These are phyloP conservation scores for Sphenostylis stenocarpa DNA, from an alignment of 306 rosid species.

Conservation along the genomic window DNA sequence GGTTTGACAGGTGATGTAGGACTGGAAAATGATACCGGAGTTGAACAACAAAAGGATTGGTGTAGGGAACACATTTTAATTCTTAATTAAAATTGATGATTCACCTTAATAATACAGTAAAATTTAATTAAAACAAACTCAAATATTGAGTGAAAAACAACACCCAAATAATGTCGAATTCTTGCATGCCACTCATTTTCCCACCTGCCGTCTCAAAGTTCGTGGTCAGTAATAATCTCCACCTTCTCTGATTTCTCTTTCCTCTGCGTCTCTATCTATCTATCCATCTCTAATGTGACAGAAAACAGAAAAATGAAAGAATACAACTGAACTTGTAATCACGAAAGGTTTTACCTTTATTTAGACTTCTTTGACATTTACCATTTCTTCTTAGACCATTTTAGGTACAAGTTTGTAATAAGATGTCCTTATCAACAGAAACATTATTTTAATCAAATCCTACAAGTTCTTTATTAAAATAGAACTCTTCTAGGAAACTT, in stretches of 20 bases:
- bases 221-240: conserved; percentile 3
- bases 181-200: conserved; percentile 15
- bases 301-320: conserved; percentile 13
- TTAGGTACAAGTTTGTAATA: too few relatives aligned
- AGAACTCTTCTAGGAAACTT: too few relatives aligned
- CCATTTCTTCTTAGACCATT: not conserved
- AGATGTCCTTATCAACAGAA: too few relatives aligned
- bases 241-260: not conserved
- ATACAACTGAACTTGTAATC: not conserved
- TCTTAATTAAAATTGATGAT: too few relatives aligned
- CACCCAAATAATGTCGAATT: not conserved
- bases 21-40: conserved; percentile 10
- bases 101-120: not conserved
- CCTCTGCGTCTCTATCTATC: not conserved
- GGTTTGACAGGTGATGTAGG: not conserved
- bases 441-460: too few relatives aligned
- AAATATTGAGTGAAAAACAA: not conserved
- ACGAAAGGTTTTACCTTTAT: conserved; percentile 32
- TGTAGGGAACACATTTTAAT: not conserved
- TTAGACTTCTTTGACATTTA: conserved; percentile 34
- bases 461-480: too few relatives aligned
- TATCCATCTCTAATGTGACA: not conserved
- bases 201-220: not conserved
- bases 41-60: conserved; percentile 12
- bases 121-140: not conserved